A percentile compares a stretch with the other conserved stretches of the same genome.
These are phyloP conservation scores for Ustilago xerochloae DNA, from an alignment of 1,284 basidiomycete species.

Conservation along the genomic window DNA sequence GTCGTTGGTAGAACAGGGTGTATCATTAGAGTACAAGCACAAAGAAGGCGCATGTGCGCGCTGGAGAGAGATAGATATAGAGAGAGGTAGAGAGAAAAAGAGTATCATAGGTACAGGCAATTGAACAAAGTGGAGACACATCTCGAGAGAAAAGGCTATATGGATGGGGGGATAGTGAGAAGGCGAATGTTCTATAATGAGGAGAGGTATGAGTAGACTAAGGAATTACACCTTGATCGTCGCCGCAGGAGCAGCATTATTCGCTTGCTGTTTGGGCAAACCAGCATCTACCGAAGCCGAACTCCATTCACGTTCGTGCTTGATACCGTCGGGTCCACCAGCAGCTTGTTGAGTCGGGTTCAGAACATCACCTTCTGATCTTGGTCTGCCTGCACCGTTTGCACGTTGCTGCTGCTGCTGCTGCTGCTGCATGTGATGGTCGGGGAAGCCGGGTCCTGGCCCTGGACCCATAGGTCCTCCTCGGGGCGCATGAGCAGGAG, in stretches of 20 bases:
- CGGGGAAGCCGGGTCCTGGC: constrained; percentile 9
- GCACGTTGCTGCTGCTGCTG: neutral
- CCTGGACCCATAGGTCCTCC: constrained; percentile 22
- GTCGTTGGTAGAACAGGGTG: no score
- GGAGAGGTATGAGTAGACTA: no score
- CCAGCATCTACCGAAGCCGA: constrained; percentile 8
- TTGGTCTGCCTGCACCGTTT: constrained; percentile 12
- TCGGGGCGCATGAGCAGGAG: constrained; percentile 19
- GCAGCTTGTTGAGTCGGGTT: neutral
- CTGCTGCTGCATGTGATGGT: constrained; percentile 5
- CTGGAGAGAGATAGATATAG: no score
- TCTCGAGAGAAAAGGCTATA: no score
- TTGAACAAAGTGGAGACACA: no score
- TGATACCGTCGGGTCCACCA: constrained; percentile 4
- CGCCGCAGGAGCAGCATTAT: neutral
- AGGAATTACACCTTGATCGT: neutral
- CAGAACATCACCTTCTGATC: constrained; percentile 27
- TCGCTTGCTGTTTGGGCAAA: neutral
- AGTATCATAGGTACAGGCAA: no score
- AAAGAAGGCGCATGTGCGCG: no score
- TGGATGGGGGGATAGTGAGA: no score
- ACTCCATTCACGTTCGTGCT: constrained; percentile 42
- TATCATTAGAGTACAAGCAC: no score
- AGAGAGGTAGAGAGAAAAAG: no score
- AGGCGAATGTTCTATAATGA: no score